Base-by-base conservation (phyloP, 257 asterid species). In the Jaltomata sinuosa region DNA sequence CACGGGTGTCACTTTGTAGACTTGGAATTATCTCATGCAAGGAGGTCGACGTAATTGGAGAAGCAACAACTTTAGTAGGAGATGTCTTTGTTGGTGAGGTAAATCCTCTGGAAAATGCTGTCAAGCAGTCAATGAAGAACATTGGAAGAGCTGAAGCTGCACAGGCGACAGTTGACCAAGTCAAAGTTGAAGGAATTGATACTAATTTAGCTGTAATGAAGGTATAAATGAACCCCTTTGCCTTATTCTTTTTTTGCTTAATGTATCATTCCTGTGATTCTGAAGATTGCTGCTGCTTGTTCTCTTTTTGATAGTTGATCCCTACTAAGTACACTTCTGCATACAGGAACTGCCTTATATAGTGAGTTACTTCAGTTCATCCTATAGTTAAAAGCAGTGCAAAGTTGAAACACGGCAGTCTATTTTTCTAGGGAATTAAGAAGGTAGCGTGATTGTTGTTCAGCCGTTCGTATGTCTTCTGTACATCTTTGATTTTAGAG, bases 161-260 rank as follows among this genome's bases (percentile, higher is more conserved):
- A 79, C 97, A 92, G 90, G 97, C 96, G 55, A 92, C 98, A 81
- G 95, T 95, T 84, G 95, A 92, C 88, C 93, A 92, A 92, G 99
- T 95, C 89, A 95, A 94, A 89, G 97, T 95, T 64, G 99, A 95
- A 90, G 99, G 99, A 25, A 93, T 95, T 83, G 98, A 95, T 88
- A 87, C 97, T 82, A 95, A 95, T 85, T 79, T 95, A 81, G 97
- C 96, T 74, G 98, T 95, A 87, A 91, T 94, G 94, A 90, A 94
- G 98, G 99, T 95, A 79, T 57, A 22, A 29, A 50, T 68, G 25
- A 65, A 55, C 77, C 72, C 84, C 84, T 79, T 25, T 4, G 55
- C 42, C 83, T 67, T n/a, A 53, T 49, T 36, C 3, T 22, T 61
- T 19, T 38, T 74, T 15, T 14, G 25, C 81, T 76, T 25, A 47